These are phyloP conservation scores for Carex pumila DNA, from an alignment of 176 grass and related monocot species.

Conservation along the genomic window DNA sequence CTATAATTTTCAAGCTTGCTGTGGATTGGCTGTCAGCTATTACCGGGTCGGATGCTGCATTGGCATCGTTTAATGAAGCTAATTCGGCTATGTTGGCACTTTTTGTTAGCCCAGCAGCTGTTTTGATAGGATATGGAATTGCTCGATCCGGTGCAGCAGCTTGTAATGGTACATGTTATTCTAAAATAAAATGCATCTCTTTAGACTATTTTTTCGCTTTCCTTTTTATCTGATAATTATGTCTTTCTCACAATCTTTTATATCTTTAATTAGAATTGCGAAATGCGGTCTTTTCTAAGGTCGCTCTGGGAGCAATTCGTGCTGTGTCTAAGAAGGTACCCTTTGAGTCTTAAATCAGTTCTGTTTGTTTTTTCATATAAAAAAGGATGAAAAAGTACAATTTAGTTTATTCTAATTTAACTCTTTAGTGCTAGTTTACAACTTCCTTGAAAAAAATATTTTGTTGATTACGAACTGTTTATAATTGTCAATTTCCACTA, in stretches of 20 bases:
- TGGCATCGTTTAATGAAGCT: conserved; percentile 81
- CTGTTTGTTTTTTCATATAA: conserved; percentile 1
- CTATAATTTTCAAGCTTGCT: conserved; percentile 98
- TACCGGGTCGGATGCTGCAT: conserved; percentile 50
- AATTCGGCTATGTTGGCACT: conserved; percentile 93
- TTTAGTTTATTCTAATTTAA: not conserved
- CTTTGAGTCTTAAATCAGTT: not conserved
- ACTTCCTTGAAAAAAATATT: not conserved
- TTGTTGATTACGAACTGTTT: not conserved
- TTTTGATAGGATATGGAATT: conserved; percentile 96
- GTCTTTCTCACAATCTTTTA: conserved; percentile 1
- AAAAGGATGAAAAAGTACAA: not conserved
- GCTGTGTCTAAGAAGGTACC: conserved; percentile 80
- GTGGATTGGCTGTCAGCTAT: conserved; percentile 87
- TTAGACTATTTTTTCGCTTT: not conserved
- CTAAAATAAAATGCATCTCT: not conserved
- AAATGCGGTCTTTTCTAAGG: conserved; percentile 95
- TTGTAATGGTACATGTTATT: conserved; percentile 67
- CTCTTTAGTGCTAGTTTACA: not conserved
- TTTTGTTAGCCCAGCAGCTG: conserved; percentile 95
- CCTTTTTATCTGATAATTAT: not conserved
- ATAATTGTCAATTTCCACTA: not conserved
- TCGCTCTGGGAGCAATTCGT: conserved; percentile 87
- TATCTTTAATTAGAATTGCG: conserved; percentile 59
- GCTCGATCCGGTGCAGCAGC: conserved; percentile 82